Evolutionary conservation across 1,284 basidiomycete genomes (phyloP), one percentile per base, ranked within the genome.

Genomic region (Trichosporon ovoides): DNA sequence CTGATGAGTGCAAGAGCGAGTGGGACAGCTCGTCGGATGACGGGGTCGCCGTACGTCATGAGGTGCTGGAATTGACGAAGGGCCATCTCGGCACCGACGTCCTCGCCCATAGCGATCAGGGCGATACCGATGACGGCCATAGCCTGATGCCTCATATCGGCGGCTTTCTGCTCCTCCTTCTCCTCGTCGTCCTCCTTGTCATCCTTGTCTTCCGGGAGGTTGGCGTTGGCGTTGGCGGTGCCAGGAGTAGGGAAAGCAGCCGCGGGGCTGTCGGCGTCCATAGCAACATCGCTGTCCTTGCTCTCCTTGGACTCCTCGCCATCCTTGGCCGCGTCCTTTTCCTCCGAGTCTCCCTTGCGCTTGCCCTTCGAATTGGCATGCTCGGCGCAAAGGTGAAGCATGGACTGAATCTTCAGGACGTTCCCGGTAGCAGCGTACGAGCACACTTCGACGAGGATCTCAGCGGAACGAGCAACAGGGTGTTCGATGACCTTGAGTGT

Each of bases 41-140:
- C 81, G 1, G 94, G 91, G 70, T 97, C 94, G 61, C 96, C 96
- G 68, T 98, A 98, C 75, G 96, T 93, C 96, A 99, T 98, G 58
- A 96, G 80, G 73, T 97, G 93, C 76, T 95, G 94, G 81, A 97
- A 93, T 70, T 93, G 90, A 67, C 93, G 81, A 64, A 96, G 78
- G 3, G 89, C 87, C 94, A 99, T 99, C 78, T 98, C 93, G 3
- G 94, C 86, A 53, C 96, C 96, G 49, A 98, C 87, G 51, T 98
- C 95, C 77, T 98, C 96, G 38, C 96, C 96, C 94, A 98, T 98
- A 1, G 95, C 88, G 40, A 98, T 89, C 52, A 98, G 78, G 0
- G 95, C 89, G 67, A 98, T 91, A 43, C 91, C 95, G 48, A 99
- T 83, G 38, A 96, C 92, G 13, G 96, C 91, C 66, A 98, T 91